Base-by-base conservation (phyloP, 768 basidiomycete genomes). In the Lentinula detonsa region DNA sequence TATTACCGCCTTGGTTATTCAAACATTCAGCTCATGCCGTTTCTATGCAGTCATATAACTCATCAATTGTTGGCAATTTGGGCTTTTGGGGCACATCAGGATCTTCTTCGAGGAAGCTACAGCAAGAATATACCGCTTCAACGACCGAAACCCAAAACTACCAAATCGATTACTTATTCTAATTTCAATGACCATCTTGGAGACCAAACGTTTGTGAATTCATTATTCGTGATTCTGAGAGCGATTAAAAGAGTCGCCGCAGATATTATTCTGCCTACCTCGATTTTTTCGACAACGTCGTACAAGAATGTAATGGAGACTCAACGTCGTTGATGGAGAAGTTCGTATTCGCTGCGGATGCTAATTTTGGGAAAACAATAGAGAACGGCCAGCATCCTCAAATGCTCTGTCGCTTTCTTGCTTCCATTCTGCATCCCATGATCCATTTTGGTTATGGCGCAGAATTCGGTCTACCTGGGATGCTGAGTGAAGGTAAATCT, bases 391-490 rank as follows among this genome's bases (percentile, higher is more conserved):
- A 49, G 49, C 76, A 81, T 31, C 83, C 83, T 0, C 71, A 77
- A 62, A 85, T 90, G 86, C 65, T 90, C 11, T 77, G 75, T 48
- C 80, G 87, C 10, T 78, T 85, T 62, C 40, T 86, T 13, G 76
- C 75, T 1, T 85, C 84, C 3, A 66, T 87, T 8, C 33, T 90
- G 3, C 88, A 91, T 65, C 84, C 88, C 0, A 59, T 88, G 39
- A 88, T 91, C 49, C 85, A 89, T 64, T 65, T 73, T 2, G 87
- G 85, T 11, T 82, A 83, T 69, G 87, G 86, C 3, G 70, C 79
- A 2, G 89, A 90, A 68, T 89, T 88, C 62, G 76, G 73, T 11
- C 60, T 86, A 21, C 78, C 81, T 8, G 88, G 87, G 0, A 69
- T 87, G 51, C 70, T 83, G 1, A 83, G 81, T 0, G 87, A 90